Conservation (phyloP, 768 basidiomycete species). For the Tylopilus plumbeoviolaceoides region DNA sequence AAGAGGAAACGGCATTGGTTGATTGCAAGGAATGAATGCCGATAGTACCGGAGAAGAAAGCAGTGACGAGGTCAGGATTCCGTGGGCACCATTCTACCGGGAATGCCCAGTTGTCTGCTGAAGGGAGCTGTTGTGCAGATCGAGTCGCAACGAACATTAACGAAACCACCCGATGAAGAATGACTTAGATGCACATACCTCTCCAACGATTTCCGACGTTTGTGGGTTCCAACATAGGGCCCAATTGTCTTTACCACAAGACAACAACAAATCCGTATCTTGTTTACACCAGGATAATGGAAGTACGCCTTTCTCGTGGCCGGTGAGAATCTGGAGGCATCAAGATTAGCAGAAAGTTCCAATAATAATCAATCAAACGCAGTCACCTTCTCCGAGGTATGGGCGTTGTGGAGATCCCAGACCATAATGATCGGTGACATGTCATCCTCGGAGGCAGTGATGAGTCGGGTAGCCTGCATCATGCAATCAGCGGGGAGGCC, state of each 20-base stretch:
- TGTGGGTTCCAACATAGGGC: conserved; percentile 96
- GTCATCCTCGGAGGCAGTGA: conserved; percentile 98
- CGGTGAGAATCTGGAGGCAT: conserved; percentile 66
- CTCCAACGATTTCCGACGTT: conserved; percentile 84
- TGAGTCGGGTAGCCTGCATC: conserved; percentile 82
- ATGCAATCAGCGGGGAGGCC: conserved; percentile 11
- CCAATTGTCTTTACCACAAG: conserved; percentile 95
- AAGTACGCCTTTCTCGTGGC: conserved; percentile 94
- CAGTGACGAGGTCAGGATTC: conserved; percentile 83
- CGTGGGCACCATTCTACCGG: conserved; percentile 96
- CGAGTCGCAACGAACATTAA: conserved; percentile 1
- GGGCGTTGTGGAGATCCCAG: conserved; percentile 98
- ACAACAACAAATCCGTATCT: conserved; percentile 87
- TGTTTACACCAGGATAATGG: conserved; percentile 96
- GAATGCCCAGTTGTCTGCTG: conserved; percentile 96
- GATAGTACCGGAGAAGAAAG: conserved; percentile 93
- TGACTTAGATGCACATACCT: conserved; percentile 45
- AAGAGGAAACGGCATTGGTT: conserved; percentile 50
- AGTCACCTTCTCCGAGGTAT: conserved; percentile 89
- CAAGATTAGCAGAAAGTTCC: not conserved
- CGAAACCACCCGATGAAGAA: not conserved
- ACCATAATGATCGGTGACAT: conserved; percentile 94
- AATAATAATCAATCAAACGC: not conserved
- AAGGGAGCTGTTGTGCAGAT: conserved; percentile 57
- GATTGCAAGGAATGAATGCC: conserved; percentile 91